phyloP scores from a whole-genome alignment of 2,329 filamentous ascomycete genomes.

The Epichloe coenophiala region DNA sequence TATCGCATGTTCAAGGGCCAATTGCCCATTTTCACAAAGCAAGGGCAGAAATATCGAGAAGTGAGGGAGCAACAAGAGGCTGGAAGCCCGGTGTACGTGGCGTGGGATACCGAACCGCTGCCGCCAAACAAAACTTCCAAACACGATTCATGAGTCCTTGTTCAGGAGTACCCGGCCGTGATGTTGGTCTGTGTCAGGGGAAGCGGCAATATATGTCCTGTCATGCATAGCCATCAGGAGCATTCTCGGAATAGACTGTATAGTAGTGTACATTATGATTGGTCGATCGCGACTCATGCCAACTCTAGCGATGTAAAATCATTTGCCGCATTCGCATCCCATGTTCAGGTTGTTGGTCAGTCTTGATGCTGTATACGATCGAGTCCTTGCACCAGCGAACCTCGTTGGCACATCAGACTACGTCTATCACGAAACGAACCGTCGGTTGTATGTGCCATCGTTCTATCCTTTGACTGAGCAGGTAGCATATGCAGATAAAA shows the following conservation, averaged over 20 bases:
- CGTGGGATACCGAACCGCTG: conserved; percentile 26
- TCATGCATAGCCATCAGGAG: not conserved
- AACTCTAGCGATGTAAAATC: not conserved
- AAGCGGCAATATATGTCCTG: too few species aligned
- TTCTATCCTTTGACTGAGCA: too few species aligned
- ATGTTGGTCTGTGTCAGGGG: too few species aligned
- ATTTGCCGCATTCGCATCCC: not conserved
- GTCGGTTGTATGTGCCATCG: too few species aligned
- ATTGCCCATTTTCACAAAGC: conserved; percentile 27
- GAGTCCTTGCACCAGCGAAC: too few species aligned
- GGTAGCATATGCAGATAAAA: too few species aligned
- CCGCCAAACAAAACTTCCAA: not conserved
- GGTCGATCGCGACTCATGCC: not conserved
- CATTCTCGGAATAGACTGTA: not conserved
- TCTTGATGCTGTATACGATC: too few species aligned
- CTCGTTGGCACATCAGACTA: too few species aligned
- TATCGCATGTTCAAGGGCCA: conserved; percentile 33
- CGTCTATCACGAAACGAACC: too few species aligned
- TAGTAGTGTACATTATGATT: conserved; percentile 1
- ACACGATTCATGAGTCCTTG: not conserved
- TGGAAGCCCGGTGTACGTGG: conserved; percentile 30
- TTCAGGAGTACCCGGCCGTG: too few species aligned
- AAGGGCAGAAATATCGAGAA: conserved; percentile 46
- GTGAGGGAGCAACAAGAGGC: conserved; percentile 38
- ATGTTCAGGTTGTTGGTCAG: not conserved